Evolutionary conservation across 2,329 filamentous ascomycete genomes (phyloP), one percentile per base, ranked within the genome.

Genomic region (Colletotrichum falcatum): DNA sequence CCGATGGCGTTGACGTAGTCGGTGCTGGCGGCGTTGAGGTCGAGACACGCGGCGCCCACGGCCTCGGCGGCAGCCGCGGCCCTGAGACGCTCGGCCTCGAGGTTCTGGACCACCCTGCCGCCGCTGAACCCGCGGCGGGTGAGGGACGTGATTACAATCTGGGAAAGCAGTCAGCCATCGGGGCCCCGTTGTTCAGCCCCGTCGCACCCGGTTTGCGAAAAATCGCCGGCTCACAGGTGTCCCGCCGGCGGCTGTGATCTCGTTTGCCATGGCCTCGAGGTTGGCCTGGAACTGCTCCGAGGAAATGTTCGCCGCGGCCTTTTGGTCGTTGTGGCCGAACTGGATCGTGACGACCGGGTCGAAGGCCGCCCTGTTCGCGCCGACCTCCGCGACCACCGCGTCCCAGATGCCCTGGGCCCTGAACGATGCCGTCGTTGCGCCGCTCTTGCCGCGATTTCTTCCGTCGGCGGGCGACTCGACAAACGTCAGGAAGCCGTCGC

Each of bases 291-390:
- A 91, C 68, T 84, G 75, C 0, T 80, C 77, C 5, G 87, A 75
- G 0, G 81, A 80, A 54, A 90, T 81, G 55, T 82, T 82, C 1
- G 81, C 82, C 0, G 78, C 80, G 0, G 81, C 67, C 73, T 89
- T 90, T 74, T 86, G 88, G 75, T 91, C 89, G 70, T 91, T 91
- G 76, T 91, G 88, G 7, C 89, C 89, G 70, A 90, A 90, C 81
- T 90, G 74, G 2, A 74, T 75, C 2, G 79, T 80, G 14, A 80
- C 76, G 26, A 71, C 60, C 16, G 68, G 68, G 53, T 59, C 55
- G 61, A 77, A 75, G 8, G 76, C 75, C 0, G 73, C 73, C 20
- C 78, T 81, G 60, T 83, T 78, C 0, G 79, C 78, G 35, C 77
- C 75, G 0, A 89, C 79, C 1, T 83, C 78, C 2, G 75, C 72